Evolutionary conservation across 2,329 filamentous ascomycete genomes (phyloP).

Genomic region (Neofusicoccum parvum): DNA sequence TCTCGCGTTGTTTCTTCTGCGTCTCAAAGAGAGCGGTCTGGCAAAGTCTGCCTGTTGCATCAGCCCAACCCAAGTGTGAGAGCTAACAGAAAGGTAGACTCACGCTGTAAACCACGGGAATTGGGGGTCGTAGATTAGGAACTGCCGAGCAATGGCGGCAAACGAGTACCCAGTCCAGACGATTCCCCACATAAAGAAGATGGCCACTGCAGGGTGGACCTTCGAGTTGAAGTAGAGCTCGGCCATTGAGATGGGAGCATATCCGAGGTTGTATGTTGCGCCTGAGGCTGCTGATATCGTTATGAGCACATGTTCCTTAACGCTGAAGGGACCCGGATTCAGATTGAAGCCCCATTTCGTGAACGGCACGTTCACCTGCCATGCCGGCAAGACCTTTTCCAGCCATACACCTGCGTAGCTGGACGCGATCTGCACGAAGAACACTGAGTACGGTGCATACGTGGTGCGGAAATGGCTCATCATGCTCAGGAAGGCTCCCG

Average conservation of each 20-base stretch:
- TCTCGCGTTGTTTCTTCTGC: constrained; percentile 55
- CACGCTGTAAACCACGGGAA: constrained; percentile 48
- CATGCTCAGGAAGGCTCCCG: constrained; percentile 60
- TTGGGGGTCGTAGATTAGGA: constrained; percentile 61
- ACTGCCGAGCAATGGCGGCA: constrained; percentile 59
- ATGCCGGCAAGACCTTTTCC: constrained; percentile 53
- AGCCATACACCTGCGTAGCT: constrained; percentile 59
- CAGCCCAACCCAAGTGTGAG: no score
- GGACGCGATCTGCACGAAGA: constrained; percentile 63
- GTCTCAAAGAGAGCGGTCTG: constrained; percentile 64
- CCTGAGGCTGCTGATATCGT: constrained; percentile 48
- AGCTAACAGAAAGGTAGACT: neutral
- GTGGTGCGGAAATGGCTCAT: constrained; percentile 62
- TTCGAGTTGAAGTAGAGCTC: constrained; percentile 59
- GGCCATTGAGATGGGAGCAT: constrained; percentile 56
- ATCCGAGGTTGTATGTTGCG: constrained; percentile 38
- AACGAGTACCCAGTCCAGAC: constrained; percentile 63
- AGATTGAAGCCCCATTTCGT: constrained; percentile 54
- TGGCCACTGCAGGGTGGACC: constrained; percentile 56
- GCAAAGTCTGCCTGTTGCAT: neutral
- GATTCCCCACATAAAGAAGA: constrained; percentile 64
- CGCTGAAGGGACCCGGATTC: constrained; percentile 60
- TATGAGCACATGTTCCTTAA: constrained; percentile 61
- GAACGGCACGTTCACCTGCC: constrained; percentile 51
- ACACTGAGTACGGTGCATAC: constrained; percentile 60